Conservation (phyloP, 257 asterid species). For the Solanum peruvianum region DNA sequence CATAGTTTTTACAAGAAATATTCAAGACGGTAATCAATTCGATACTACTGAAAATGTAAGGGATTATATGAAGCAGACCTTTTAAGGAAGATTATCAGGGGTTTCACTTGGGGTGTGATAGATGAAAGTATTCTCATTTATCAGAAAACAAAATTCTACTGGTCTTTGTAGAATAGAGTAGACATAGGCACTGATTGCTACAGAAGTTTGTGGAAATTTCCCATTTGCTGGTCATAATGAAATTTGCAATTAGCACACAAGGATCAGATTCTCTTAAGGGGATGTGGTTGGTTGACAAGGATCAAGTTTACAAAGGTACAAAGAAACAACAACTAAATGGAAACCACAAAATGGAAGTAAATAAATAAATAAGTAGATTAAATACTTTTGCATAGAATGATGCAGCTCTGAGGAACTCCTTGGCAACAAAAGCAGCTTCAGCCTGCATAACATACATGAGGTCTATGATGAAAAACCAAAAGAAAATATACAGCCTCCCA, state of each 20-base stretch:
- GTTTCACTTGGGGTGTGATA: not conserved
- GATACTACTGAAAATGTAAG: not conserved
- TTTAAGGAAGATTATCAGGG: not conserved
- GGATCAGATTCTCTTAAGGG: not conserved
- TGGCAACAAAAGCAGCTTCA: constrained; percentile 75
- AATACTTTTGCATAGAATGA: constrained; percentile 86
- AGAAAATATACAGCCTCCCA: not conserved
- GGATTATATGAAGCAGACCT: not conserved
- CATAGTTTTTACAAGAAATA: not conserved
- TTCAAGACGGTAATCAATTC: not conserved
- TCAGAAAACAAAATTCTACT: not conserved
- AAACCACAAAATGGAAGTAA: constrained; percentile 1
- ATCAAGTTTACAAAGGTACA: not conserved
- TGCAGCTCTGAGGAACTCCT: constrained; percentile 93
- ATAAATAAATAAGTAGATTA: constrained; percentile 15
- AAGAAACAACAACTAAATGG: not conserved
- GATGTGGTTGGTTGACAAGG: not conserved
- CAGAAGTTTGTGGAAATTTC: not conserved
- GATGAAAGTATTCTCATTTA: not conserved
- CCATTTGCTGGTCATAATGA: not conserved
- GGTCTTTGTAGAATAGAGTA: not conserved
- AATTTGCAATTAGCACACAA: not conserved
- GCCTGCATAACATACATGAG: constrained; percentile 56
- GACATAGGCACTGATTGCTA: not conserved
- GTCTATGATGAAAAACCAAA: constrained; percentile 6